Evolutionary conservation across 1,284 basidiomycete species (phyloP).

Genomic region (Trametes pubescens): DNA sequence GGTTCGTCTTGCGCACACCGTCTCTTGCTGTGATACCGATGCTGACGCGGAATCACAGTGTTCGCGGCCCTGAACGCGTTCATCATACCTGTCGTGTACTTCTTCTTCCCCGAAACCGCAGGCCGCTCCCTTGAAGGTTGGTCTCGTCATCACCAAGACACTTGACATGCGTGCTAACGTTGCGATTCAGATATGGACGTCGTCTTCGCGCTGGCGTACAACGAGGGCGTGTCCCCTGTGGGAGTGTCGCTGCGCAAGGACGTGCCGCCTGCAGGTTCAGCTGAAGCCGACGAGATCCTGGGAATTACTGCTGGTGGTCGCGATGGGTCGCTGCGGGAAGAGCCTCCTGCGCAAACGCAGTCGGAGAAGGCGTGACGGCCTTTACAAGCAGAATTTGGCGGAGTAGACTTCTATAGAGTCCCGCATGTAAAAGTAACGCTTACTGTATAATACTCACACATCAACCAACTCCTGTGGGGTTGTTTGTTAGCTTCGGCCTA

Average conservation of each 20-base stretch:
- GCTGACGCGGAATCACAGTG: constrained; percentile 45
- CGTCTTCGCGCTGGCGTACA: constrained; percentile 66
- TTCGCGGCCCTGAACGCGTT: constrained; percentile 69
- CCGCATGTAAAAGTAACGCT: constrained; percentile 8
- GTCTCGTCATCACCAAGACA: too few species aligned
- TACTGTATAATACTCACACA: constrained; percentile 9
- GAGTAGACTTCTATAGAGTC: constrained; percentile 8
- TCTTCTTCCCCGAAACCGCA: constrained; percentile 77
- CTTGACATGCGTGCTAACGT: too few species aligned
- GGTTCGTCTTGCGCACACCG: constrained; percentile 42
- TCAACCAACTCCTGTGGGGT: neutral
- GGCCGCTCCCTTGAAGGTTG: constrained; percentile 68
- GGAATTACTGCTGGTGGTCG: constrained; percentile 40
- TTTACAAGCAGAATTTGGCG: neutral
- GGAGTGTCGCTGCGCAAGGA: constrained; percentile 63
- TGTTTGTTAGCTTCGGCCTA: neutral
- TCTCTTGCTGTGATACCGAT: too few species aligned
- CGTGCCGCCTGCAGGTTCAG: constrained; percentile 59
- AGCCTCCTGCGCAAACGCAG: neutral
- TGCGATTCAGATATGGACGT: constrained; percentile 65
- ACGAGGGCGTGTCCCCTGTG: constrained; percentile 64
- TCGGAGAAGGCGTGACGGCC: constrained; percentile 19
- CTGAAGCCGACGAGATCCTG: constrained; percentile 61
- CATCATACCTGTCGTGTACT: constrained; percentile 66
- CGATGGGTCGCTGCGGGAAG: constrained; percentile 21